phyloP scores from a whole-genome alignment of 192 early-diverging fungal species.

The Allomyces arbusculus region DNA sequence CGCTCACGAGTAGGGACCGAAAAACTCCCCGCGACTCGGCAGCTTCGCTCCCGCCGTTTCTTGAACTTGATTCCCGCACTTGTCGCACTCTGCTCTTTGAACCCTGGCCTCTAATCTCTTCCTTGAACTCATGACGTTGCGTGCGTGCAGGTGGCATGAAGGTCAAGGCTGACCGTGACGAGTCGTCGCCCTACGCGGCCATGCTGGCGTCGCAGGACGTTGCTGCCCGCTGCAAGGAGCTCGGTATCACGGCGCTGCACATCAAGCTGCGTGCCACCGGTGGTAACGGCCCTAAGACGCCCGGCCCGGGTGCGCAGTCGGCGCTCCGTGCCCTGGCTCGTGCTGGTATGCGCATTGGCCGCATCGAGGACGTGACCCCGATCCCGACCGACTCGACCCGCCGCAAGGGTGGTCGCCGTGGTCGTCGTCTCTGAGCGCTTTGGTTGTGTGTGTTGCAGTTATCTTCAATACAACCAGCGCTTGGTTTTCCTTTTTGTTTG shows the following conservation, averaged over 20 bases:
- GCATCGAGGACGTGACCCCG: conserved; percentile 97
- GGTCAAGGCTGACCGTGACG: conserved; percentile 99
- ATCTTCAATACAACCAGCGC: too few relatives aligned
- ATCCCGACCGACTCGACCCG: conserved; percentile 97
- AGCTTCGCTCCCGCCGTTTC: too few relatives aligned
- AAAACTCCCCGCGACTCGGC: background rate
- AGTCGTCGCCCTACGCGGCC: conserved; percentile 98
- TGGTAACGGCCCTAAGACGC: conserved; percentile 95
- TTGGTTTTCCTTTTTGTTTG: too few relatives aligned
- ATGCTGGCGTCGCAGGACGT: conserved; percentile 99
- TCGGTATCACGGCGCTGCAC: conserved; percentile 98
- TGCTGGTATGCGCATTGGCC: conserved; percentile 96
- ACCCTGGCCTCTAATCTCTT: background rate
- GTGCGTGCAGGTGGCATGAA: conserved; percentile 85
- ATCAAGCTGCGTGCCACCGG: conserved; percentile 99
- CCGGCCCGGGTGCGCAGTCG: conserved; percentile 90
- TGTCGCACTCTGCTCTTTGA: conserved; percentile 1
- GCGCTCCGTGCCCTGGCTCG: conserved; percentile 98
- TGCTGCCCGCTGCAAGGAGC: conserved; percentile 93
- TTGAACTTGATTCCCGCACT: too few relatives aligned
- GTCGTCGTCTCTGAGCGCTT: conserved; percentile 75
- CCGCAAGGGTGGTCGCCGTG: conserved; percentile 98
- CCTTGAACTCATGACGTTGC: background rate
- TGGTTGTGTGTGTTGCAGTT: background rate
- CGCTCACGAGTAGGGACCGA: background rate